Conservation (phyloP, 495 filamentous ascomycete genomes). For the Neurospora africana region DNA sequence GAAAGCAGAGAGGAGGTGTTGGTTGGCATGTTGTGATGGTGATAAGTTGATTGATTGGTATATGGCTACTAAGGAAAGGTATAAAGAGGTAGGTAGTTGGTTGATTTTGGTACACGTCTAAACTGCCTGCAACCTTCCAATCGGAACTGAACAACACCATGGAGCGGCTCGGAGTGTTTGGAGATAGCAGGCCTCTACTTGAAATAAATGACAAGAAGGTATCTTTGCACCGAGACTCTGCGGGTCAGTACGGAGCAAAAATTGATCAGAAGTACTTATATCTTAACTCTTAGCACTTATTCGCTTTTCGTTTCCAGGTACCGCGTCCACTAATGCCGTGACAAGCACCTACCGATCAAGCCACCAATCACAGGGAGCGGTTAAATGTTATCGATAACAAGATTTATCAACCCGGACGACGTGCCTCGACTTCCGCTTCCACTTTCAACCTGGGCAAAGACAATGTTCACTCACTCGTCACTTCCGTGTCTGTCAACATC, state of each 20-base stretch:
- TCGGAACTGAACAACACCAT: too few relatives aligned
- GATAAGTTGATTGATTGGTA: neutral
- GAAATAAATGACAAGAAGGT: neutral
- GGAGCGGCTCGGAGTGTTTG: neutral
- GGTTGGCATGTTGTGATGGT: too few relatives aligned
- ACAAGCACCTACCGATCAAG: neutral
- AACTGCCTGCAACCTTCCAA: too few relatives aligned
- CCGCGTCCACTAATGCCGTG: neutral
- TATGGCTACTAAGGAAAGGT: too few relatives aligned
- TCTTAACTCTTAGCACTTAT: neutral
- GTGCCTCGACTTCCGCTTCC: neutral
- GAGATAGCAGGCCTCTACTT: neutral
- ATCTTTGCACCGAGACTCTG: neutral
- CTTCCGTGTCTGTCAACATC: neutral
- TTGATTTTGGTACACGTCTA: too few relatives aligned
- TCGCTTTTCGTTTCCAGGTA: neutral
- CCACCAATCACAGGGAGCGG: neutral
- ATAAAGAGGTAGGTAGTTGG: too few relatives aligned
- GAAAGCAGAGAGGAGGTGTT: too few relatives aligned
- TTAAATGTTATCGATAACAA: neutral
- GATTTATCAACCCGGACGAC: neutral
- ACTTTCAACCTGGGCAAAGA: neutral
- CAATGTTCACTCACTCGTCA: neutral
- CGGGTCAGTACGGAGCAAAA: neutral
- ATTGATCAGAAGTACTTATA: neutral